A percentile compares a stretch with the other conserved stretches of the same genome.
These are phyloP conservation scores for Fusarium dlaminii DNA, from an alignment of 2,329 filamentous ascomycete species.

Conservation along the genomic window DNA sequence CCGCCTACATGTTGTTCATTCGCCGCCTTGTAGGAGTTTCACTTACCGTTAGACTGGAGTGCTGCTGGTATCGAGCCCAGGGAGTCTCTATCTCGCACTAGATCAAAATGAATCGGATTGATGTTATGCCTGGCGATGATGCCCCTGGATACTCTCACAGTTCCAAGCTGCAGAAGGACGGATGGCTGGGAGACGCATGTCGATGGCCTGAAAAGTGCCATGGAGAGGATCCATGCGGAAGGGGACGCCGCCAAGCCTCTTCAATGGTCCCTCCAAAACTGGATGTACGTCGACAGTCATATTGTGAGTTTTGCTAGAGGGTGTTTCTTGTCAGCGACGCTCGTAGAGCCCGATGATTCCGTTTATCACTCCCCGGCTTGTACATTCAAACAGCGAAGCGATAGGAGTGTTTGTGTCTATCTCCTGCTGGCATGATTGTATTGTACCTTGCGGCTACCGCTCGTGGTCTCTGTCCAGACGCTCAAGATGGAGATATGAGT, in stretches of 20 bases:
- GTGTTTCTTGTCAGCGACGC: not conserved
- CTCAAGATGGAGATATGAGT: not conserved
- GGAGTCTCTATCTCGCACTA: not conserved
- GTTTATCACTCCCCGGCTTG: not conserved
- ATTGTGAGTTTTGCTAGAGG: not conserved
- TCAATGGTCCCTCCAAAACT: not conserved
- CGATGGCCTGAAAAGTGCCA: not conserved
- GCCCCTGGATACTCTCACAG: accelerated
- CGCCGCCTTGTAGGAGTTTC: not conserved
- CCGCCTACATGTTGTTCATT: not conserved
- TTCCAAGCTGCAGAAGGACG: not conserved
- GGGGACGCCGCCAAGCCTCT: not conserved
- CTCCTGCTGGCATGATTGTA: not conserved
- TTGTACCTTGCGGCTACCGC: not conserved
- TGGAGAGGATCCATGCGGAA: not conserved
- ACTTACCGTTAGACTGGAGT: not conserved
- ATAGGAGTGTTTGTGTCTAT: not conserved
- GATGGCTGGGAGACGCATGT: not conserved
- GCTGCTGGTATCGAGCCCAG: not conserved
- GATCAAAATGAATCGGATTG: not conserved
- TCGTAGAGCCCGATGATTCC: not conserved
- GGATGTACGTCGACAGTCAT: not conserved
- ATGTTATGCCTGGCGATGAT: not conserved
- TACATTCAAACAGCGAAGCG: not conserved
- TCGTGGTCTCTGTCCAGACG: not conserved